Base-by-base conservation (phyloP, 2,329 filamentous ascomycete genomes). In the Ceratocystis colombiana region DNA sequence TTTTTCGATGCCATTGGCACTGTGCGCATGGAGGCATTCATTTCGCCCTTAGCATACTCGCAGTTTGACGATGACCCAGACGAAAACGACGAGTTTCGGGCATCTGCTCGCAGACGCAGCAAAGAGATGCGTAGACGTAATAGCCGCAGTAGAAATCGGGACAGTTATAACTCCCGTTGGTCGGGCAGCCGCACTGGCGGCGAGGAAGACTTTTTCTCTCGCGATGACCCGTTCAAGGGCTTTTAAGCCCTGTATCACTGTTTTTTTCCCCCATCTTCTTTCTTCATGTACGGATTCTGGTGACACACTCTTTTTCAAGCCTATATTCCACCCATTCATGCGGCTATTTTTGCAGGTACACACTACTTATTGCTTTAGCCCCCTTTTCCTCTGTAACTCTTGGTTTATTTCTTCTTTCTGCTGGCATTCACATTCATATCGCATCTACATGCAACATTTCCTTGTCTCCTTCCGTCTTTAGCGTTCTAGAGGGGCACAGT, bases 21-120 rank as follows among this genome's bases (percentile, higher is more conserved):
- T 1, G 85, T 97, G 61, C 85, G 94, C 33, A 97, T 99, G 93
- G 93, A 97, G 75, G 94, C 94, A 0, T 99, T 97, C 74, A 95
- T 99, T 70, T 85, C 80, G 71, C 84, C 84, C 0, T 74, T 86
- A 10, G 78, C 82, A 1, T 78, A 79, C 68, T 77, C 77, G 1
- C 76, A 77, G 33, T 76, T 79, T 64, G 76, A 77, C 12, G 79
- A 81, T 12, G 74, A 77, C 53, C 65, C 78, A 0, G 77, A 80
- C 65, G 81, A 82, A 69, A 74, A 77, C 25, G 80, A 82, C 28
- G 81, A 84, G 69, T 76, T 78, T 68, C 75, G 77, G 63, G 77
- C 79, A 61, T 73, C 76, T 4, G 76, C 77, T 10, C 77, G 82
- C 8, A 75, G 81, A 67, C 76, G 82, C 45, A 85, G 81, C 73